Conservation (phyloP, 1,284 basidiomycete genomes). For the Melampsora larici-populina region DNA sequence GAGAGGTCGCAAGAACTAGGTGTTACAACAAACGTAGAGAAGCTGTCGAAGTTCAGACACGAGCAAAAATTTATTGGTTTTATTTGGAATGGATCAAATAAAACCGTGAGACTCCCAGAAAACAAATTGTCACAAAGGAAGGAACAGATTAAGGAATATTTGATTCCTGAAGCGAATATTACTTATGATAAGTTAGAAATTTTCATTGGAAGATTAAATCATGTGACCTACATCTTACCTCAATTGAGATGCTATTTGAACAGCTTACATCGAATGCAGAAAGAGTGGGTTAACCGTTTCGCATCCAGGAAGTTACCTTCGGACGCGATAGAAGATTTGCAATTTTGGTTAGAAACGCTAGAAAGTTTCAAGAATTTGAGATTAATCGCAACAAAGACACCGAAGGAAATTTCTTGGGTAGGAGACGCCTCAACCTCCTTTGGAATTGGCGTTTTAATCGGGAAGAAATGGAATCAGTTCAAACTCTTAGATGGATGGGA, state of each 20-base stretch:
- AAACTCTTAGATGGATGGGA: neutral
- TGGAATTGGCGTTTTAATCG: neutral
- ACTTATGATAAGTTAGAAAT: neutral
- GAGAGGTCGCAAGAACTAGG: neutral
- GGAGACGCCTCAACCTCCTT: constrained; percentile 13
- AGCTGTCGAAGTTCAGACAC: too few species aligned
- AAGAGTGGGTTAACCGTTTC: neutral
- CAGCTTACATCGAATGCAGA: too few species aligned
- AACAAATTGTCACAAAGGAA: neutral
- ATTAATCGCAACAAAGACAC: neutral
- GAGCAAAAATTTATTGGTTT: too few species aligned
- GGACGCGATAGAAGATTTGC: neutral
- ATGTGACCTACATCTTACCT: constrained; percentile 6
- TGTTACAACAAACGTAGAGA: too few species aligned
- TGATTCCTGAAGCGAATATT: neutral
- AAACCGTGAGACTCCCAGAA: neutral
- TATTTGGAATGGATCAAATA: neutral
- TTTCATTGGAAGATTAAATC: neutral
- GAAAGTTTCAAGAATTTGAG: constrained; percentile 1
- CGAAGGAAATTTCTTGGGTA: neutral
- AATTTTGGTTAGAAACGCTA: neutral
- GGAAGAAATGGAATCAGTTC: constrained; percentile 1
- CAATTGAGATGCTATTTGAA: too few species aligned
- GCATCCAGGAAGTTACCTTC: neutral
- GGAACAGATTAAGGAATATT: neutral